Base-by-base conservation (phyloP, 202 grass and related monocot genomes). In the Zizania palustris region DNA sequence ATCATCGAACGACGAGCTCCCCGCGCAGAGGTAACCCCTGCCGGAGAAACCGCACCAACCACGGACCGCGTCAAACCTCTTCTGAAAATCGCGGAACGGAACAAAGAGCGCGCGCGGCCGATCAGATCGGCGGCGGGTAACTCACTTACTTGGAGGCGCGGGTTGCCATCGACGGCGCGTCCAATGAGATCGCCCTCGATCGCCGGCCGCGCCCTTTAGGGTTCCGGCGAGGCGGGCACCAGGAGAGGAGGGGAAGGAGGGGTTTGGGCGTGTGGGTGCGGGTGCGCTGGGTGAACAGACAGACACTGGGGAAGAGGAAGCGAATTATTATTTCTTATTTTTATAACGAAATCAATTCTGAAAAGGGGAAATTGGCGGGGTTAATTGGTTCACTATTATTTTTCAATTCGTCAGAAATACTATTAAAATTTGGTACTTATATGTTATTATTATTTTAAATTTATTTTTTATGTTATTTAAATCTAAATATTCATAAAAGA, bases 1-100 rank as follows among this genome's bases (percentile, higher is more conserved):
- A 53, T 97, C 90, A 39, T 92, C 86, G 68, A 79, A 90, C 37
- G 87, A 83, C 13, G 87, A 83, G 67, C 86, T 83, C 43, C 78
- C 83, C 45, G 87, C 58, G 76, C 75, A 90, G 39, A 90, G 77
- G 44, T 84, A 76, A 53, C 79, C 77, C 84, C 93, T 96, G 76
- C 71, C 33, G 20, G 6, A 39, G 14, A 9, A 44, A 33, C 5
- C 61, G 43, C 39, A 70, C 51, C 45, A 65, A 73, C 21, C 56
- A 83, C 62, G 15, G n/a, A 46, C 22, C 40, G 15, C 51, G 67
- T 67, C 70, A 73, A 40, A 53, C 15, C 69, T 58, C 13, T 79
- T 48, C 20, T n/a, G 5, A 3, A 12, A 65, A 35, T 4, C 7
- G 28, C 18, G 45, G 35, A 56, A 33, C 42, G 57, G 48, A 38